Conservation (phyloP, 1,284 basidiomycete genomes). For the Trichosporon sp. region DNA sequence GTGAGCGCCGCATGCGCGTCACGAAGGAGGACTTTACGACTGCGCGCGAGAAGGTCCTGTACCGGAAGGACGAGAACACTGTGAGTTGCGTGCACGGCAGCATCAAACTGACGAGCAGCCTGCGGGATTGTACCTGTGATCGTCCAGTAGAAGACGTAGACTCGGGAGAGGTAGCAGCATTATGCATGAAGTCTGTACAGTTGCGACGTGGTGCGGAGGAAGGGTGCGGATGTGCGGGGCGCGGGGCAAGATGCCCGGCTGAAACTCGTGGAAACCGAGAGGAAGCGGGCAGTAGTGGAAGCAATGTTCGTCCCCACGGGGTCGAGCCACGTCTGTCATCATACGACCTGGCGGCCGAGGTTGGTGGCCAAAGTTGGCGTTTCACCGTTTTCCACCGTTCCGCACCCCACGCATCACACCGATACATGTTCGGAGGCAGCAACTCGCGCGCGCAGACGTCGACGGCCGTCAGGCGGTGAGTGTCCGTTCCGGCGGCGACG, state of each 20-base stretch:
- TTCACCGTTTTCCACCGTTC: not conserved
- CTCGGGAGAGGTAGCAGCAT: constrained; percentile 5
- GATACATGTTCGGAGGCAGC: constrained; percentile 36
- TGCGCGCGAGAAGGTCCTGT: constrained; percentile 84
- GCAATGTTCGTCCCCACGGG: not conserved
- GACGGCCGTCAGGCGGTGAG: constrained; percentile 44
- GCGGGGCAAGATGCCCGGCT: not conserved
- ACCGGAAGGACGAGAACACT: constrained; percentile 90
- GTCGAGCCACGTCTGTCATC: constrained; percentile 5
- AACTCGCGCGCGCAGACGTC: constrained; percentile 43
- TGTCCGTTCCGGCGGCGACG: not conserved
- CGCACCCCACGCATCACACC: not conserved
- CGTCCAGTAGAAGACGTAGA: not conserved
- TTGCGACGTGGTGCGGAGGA: not conserved
- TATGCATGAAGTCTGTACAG: constrained; percentile 13
- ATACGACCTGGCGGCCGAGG: not conserved
- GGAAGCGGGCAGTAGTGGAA: not conserved
- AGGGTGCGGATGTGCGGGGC: not conserved
- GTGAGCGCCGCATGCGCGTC: constrained; percentile 94
- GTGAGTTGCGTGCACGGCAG: constrained; percentile 24
- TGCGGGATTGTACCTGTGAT: constrained; percentile 44
- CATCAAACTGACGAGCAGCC: constrained; percentile 19
- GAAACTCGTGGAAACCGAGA: not conserved
- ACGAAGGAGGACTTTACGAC: constrained; percentile 85
- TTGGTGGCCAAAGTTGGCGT: not conserved